phyloP scores from a whole-genome alignment of 108 stramenopile genomes.

The Cyclotella choctawhatcheeana region DNA sequence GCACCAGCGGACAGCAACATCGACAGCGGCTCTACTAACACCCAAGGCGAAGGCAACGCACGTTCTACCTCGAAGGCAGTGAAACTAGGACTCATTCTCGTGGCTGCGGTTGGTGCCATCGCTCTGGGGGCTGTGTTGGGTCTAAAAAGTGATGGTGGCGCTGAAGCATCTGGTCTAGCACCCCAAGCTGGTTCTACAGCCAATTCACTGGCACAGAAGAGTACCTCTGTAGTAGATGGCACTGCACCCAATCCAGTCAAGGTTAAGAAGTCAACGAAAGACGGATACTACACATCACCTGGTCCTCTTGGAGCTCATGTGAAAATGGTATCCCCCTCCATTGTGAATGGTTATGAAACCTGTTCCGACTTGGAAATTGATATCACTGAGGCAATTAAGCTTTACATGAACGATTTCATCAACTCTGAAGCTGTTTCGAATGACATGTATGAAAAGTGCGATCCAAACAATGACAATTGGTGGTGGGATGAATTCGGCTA shows the following conservation, averaged over 20 bases:
- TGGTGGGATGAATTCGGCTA: constrained; percentile 14
- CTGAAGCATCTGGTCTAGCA: background rate
- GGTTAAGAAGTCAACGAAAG: background rate
- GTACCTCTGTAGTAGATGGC: background rate
- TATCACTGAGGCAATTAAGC: constrained; percentile 36
- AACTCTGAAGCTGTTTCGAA: constrained; percentile 9
- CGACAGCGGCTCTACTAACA: background rate
- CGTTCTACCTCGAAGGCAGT: background rate
- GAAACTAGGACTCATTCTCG: background rate
- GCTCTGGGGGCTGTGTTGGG: background rate
- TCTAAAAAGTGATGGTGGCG: background rate
- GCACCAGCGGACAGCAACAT: background rate
- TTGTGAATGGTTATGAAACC: constrained; percentile 35
- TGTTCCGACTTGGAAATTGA: constrained; percentile 37
- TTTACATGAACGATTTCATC: constrained; percentile 29
- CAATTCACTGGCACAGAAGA: background rate
- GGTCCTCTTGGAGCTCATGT: constrained; percentile 29
- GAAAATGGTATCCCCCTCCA: constrained; percentile 7
- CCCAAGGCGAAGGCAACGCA: too few species aligned
- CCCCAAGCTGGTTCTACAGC: background rate
- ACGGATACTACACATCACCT: background rate
- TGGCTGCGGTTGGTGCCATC: background rate
- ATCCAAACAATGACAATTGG: constrained; percentile 31
- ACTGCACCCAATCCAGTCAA: background rate
- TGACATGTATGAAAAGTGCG: constrained; percentile 18